phyloP scores from a whole-genome alignment of 805 yeast species.

The Pichia thaimueangensis region DNA sequence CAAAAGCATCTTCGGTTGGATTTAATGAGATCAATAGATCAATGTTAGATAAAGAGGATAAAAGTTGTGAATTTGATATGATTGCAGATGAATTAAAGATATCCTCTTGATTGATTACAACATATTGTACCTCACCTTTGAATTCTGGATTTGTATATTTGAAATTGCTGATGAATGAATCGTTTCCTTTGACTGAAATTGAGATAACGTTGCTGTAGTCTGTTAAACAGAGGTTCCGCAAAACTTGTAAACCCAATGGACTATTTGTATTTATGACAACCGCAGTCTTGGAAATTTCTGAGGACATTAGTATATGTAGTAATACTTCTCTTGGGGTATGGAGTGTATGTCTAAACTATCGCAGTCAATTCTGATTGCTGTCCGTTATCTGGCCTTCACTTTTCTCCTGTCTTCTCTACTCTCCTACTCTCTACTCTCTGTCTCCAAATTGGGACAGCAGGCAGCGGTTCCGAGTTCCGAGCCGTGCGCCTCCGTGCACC shows the following conservation, averaged over 20 bases:
- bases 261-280: conserved; percentile 6
- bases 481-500: too few species aligned
- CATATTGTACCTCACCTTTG: neutral
- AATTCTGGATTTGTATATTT: conserved; percentile 11
- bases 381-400: too few species aligned
- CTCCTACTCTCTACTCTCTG: too few species aligned
- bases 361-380: neutral
- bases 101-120: neutral
- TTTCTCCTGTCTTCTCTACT: neutral
- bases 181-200: neutral
- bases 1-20: conserved; percentile 3
- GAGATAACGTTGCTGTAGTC: conserved; percentile 3
- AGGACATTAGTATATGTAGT: too few species aligned
- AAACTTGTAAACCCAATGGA: neutral
- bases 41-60: neutral
- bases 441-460: too few species aligned
- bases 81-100: neutral
- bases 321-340: too few species aligned
- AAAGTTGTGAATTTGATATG: neutral
- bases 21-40: conserved; percentile 9
- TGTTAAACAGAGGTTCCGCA: neutral
- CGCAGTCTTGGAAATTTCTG: neutral
- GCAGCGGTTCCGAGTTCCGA: too few species aligned
- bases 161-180: neutral
- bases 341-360: neutral